These are phyloP conservation scores for Withania somnifera DNA, from an alignment of 305 asterid genomes.

Conservation along the genomic window DNA sequence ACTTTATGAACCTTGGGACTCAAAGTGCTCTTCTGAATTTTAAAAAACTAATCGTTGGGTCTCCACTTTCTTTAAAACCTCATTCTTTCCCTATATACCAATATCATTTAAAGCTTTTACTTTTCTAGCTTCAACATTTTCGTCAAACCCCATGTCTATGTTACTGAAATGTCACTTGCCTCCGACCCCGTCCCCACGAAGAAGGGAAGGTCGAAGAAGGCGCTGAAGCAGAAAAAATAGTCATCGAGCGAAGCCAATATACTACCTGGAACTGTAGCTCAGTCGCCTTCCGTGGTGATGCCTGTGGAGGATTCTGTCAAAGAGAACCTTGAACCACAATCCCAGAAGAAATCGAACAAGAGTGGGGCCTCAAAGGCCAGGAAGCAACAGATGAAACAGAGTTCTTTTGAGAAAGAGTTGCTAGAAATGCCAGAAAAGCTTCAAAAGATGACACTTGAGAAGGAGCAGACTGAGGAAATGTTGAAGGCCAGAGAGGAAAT, in stretches of 20 bases:
- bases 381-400: conserved; percentile 25
- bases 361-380: conserved; percentile 46
- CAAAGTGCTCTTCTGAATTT: conserved; percentile 11
- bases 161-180: conserved; percentile 15
- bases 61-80: neutral
- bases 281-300: conserved; percentile 20
- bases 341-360: conserved; percentile 18
- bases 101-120: neutral
- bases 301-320: conserved; percentile 11
- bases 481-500: conserved; percentile 50
- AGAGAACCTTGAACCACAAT: conserved; percentile 19
- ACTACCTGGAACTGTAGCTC: conserved; percentile 32
- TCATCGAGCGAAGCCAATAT: conserved; percentile 55
- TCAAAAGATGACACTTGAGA: conserved; percentile 54
- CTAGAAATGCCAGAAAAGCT: conserved; percentile 76
- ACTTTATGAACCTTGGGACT: neutral
- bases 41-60: conserved; percentile 22
- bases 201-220: conserved; percentile 44
- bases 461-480: conserved; percentile 72
- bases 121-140: neutral
- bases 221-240: conserved; percentile 34
- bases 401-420: conserved; percentile 60
- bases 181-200: conserved; percentile 33
- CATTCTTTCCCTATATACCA: neutral
- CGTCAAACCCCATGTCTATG: conserved; percentile 8